Percentiles rank a stretch among this genome's conserved stretches.
These are phyloP conservation scores for Chytriomyces hyalinus DNA, from an alignment of 192 early-diverging fungal genomes.

Conservation along the genomic window DNA sequence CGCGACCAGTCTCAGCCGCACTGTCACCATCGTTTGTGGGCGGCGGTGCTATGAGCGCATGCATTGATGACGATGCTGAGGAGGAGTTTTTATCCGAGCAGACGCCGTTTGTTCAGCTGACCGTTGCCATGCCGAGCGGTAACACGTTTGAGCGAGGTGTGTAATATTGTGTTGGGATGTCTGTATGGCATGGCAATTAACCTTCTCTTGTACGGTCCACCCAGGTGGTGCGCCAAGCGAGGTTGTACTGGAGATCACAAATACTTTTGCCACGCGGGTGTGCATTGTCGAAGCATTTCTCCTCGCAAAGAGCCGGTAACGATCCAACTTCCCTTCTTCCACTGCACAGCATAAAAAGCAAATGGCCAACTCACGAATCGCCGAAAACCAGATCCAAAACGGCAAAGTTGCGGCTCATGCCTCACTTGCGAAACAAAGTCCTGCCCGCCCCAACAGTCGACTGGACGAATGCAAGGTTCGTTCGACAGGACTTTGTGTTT, in stretches of 20 bases:
- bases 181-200: no score
- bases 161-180: no score
- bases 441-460: not conserved
- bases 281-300: not conserved
- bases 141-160: no score
- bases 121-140: no score
- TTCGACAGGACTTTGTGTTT: not conserved
- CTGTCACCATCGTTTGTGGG: no score
- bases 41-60: no score
- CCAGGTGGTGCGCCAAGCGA: no score
- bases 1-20: no score
- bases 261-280: not conserved
- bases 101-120: no score
- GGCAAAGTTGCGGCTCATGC: not conserved
- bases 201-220: no score
- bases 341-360: not conserved
- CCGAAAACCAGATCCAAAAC: conserved; percentile 1
- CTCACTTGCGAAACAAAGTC: not conserved
- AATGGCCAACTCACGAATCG: not conserved
- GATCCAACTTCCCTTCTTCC: not conserved
- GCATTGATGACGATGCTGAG: no score
- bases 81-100: no score
- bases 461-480: conserved; percentile 1
- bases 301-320: not conserved
- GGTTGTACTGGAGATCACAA: not conserved